Base-by-base conservation (phyloP, 352 stramenopile genomes). In the Globisporangium barbulae region DNA sequence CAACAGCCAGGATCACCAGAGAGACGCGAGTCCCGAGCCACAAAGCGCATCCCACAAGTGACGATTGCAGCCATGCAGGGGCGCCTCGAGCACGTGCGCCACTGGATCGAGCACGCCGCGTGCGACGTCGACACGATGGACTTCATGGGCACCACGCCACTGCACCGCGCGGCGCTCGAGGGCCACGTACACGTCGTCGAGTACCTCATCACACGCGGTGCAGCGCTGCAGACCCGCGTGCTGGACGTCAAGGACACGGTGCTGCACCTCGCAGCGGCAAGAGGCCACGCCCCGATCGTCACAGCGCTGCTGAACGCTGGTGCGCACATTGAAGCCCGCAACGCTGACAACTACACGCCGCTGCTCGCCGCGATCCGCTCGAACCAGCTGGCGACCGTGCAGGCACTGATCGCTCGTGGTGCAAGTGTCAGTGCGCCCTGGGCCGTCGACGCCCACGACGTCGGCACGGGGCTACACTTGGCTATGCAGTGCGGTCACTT, bases 251-350 rank as follows among this genome's bases (percentile, higher is more conserved):
- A 64, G 59, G 73, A 76, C 64, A 81, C 67, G 1, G 71, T 72
- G 25, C 65, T 85, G 50, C 76, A 85, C 41, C 48, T 77, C 5
- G 75, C 78, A 17, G 64, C 74, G n/a, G 61, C 58, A 1, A 69
- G 65, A 33, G 76, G 76, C 44, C 68, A 63, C 12, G 61, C 55
- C 0, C 59, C 66, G 19, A 70, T 76, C 4, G 67, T 70, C 9
- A 53, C 49, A 28, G 67, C 64, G 4, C 65, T 83, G 19, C 64
- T 85, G n/a, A 57, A 56, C 13, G 64, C 73, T 13, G 69, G 76
- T 10, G 69, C 65, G 21, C 50, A 73, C 61, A 66, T 73, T 12
- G 71, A 82, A 33, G 60, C 68, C 17, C 56, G 61, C 15, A 67
- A 71, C 37, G 59, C 67, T 1, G 63, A 70, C 47, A 72, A 65